Evolutionary conservation across 2,329 filamentous ascomycete genomes (phyloP).

Genomic region (Phialophora chinensis): DNA sequence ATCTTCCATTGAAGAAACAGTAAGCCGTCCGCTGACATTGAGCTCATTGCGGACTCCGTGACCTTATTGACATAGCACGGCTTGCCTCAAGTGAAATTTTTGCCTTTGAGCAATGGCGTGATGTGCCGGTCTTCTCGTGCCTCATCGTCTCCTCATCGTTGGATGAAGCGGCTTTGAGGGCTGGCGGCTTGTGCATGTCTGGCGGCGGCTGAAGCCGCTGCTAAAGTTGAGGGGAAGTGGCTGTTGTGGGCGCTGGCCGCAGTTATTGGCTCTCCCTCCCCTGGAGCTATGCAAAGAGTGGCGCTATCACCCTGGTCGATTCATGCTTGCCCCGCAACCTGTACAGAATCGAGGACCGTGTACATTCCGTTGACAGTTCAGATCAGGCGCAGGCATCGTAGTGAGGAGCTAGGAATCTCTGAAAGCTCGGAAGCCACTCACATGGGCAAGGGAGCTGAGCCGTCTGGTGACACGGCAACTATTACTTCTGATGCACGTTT

Average conservation of each 20-base stretch:
- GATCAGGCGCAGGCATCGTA: conserved; percentile 6
- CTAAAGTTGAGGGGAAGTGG: conserved; percentile 11
- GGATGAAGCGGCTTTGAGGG: conserved; percentile 10
- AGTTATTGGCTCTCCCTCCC: conserved; percentile 2
- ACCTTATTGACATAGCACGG: neutral
- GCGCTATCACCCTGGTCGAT: conserved; percentile 6
- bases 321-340: conserved; percentile 15
- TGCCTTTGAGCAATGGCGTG: conserved; percentile 1
- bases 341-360: conserved; percentile 4
- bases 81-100: neutral
- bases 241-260: conserved; percentile 2
- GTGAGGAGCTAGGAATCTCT: conserved; percentile 1
- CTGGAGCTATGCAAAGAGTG: neutral
- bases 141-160: conserved; percentile 19
- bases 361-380: neutral
- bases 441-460: neutral
- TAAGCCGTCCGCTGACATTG: neutral
- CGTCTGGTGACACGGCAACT: conserved; percentile 17
- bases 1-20: neutral
- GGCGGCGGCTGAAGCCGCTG: conserved; percentile 18
- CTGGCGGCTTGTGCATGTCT: conserved; percentile 6
- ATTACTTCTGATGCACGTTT: neutral
- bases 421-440: neutral
- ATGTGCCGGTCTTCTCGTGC: conserved; percentile 12
- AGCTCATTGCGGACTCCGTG: neutral